Conservation (phyloP, 257 asterid genomes). For the Rhazya stricta region DNA sequence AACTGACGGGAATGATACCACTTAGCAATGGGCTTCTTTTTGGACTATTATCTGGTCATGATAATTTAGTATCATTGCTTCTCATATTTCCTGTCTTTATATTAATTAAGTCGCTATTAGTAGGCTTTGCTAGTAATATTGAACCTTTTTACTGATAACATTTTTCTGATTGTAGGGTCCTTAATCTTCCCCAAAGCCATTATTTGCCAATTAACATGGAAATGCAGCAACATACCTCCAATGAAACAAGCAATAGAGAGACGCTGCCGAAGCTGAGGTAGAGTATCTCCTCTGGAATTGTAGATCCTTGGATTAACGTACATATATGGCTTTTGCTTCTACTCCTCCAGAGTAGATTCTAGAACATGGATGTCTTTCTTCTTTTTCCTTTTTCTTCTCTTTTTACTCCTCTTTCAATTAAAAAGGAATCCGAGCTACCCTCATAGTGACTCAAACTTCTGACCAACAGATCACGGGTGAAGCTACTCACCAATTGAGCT, state of each 20-base stretch:
- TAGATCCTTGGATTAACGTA: not conserved
- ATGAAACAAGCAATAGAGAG: constrained; percentile 36
- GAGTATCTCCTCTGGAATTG: constrained; percentile 18
- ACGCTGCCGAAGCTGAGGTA: constrained; percentile 50
- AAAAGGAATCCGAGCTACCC: no score
- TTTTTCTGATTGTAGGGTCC: constrained; percentile 45
- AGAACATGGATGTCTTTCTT: not conserved
- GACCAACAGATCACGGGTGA: no score
- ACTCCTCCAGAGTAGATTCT: not conserved
- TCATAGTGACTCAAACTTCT: no score
- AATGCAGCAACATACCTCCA: constrained; percentile 35
- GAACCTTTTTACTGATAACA: not conserved
- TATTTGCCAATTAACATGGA: constrained; percentile 37
- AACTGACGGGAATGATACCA: not conserved
- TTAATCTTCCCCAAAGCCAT: constrained; percentile 71
- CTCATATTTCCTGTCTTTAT: not conserved
- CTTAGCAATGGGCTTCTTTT: not conserved
- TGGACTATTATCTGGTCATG: not conserved
- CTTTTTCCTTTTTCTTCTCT: no score
- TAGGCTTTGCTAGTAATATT: not conserved
- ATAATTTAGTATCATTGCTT: not conserved
- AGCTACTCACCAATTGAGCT: no score
- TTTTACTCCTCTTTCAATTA: no score
- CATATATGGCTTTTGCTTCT: not conserved
- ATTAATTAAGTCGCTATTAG: not conserved